These are phyloP conservation scores for Opeltia flavorubescens DNA, from an alignment of 495 filamentous ascomycete species.

Conservation along the genomic window DNA sequence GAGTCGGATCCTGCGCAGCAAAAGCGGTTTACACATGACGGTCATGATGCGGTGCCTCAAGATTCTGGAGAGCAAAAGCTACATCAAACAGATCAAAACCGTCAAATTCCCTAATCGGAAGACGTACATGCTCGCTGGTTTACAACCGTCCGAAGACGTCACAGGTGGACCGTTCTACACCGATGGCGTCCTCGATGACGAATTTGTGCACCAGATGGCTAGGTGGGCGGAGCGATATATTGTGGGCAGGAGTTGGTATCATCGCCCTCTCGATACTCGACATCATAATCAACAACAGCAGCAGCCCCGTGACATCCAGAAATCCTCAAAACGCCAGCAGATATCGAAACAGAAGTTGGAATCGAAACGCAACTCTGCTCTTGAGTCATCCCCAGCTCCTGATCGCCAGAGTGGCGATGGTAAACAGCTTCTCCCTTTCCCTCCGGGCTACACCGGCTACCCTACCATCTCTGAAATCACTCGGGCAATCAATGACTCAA, in stretches of 20 bases:
- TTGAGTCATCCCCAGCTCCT: neutral
- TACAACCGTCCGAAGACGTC: constrained; percentile 70
- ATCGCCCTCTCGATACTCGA: constrained; percentile 12
- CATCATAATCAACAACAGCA: too few relatives aligned
- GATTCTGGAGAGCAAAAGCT: constrained; percentile 64
- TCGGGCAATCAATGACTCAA: constrained; percentile 52
- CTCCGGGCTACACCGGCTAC: constrained; percentile 56
- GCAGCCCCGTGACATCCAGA: too few relatives aligned
- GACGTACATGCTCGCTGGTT: constrained; percentile 49
- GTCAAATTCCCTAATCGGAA: constrained; percentile 46
- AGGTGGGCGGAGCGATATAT: constrained; percentile 59
- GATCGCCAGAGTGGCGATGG: neutral
- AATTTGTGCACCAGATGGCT: constrained; percentile 62
- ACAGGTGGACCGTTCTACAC: constrained; percentile 92
- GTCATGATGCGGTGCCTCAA: constrained; percentile 64
- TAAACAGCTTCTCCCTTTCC: constrained; percentile 40
- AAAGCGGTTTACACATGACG: constrained; percentile 64
- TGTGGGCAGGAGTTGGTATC: constrained; percentile 52
- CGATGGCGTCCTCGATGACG: constrained; percentile 70
- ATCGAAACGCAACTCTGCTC: neutral
- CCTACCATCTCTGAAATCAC: constrained; percentile 64
- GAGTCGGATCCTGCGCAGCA: constrained; percentile 62
- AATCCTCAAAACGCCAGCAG: neutral
- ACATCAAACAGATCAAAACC: constrained; percentile 62
- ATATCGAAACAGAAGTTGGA: neutral